These are phyloP conservation scores for Moringa oleifera DNA, from an alignment of 345 rosid species.

Conservation along the genomic window DNA sequence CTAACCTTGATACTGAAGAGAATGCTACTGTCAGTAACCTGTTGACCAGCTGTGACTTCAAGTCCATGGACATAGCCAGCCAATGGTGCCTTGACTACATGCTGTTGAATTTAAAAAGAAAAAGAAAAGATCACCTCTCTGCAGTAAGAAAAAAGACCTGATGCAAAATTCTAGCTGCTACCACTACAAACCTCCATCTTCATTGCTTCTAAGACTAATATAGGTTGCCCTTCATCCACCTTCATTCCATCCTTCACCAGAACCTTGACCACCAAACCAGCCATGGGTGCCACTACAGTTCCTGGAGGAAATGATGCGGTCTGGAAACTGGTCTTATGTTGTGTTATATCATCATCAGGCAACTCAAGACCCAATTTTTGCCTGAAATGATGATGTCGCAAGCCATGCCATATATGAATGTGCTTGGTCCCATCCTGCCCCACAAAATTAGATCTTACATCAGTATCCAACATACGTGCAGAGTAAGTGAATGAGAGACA, in stretches of 20 bases:
- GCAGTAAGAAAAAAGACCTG: neutral
- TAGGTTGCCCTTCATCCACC: constrained; percentile 75
- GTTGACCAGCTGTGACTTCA: constrained; percentile 61
- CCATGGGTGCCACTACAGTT: constrained; percentile 82
- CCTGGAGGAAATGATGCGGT: constrained; percentile 54
- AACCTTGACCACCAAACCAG: constrained; percentile 92
- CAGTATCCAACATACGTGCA: constrained; percentile 15
- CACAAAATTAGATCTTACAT: constrained; percentile 14
- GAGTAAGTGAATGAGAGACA: constrained; percentile 1
- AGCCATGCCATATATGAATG: constrained; percentile 70
- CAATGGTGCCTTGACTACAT: constrained; percentile 74
- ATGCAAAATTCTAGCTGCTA: constrained; percentile 2
- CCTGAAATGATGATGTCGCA: constrained; percentile 57
- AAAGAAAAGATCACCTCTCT: constrained; percentile 4
- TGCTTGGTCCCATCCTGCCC: constrained; percentile 61
- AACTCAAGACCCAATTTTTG: constrained; percentile 56
- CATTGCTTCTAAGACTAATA: constrained; percentile 90
- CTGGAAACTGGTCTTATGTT: constrained; percentile 48
- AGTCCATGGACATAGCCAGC: constrained; percentile 70
- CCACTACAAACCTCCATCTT: constrained; percentile 82
- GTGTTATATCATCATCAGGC: constrained; percentile 51
- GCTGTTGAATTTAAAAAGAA: constrained; percentile 33
- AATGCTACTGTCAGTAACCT: constrained; percentile 62
- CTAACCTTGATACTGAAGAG: constrained; percentile 75
- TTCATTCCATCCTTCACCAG: constrained; percentile 56